Conservation (phyloP, 2,329 filamentous ascomycete species). For the Sporothrix brunneoviolacea region DNA sequence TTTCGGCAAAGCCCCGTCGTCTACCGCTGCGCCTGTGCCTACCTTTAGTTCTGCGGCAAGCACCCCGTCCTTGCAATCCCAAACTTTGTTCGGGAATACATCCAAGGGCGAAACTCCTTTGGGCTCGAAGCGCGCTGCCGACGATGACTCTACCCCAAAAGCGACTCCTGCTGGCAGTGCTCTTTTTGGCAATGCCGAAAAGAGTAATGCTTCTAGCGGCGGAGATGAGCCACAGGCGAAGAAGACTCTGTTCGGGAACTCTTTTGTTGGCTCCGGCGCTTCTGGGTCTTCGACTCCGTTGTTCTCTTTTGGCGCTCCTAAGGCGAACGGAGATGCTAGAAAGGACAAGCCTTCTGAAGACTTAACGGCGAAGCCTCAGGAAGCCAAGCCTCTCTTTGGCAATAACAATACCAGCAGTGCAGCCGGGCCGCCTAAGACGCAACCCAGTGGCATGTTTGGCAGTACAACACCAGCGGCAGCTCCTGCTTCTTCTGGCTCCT, state of each 20-base stretch:
- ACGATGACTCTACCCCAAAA: slow-evolving; percentile 4
- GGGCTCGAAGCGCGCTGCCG: slow-evolving; percentile 8
- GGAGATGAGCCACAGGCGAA: slow-evolving; percentile 18
- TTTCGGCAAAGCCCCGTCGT: background rate
- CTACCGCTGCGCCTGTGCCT: background rate
- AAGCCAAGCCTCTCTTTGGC: slow-evolving; percentile 29
- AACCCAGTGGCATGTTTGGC: slow-evolving; percentile 9
- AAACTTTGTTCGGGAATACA: slow-evolving; percentile 35
- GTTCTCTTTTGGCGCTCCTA: slow-evolving; percentile 14
- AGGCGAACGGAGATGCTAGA: slow-evolving; percentile 11
- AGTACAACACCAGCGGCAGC: background rate
- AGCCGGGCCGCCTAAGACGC: slow-evolving; percentile 3
- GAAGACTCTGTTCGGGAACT: slow-evolving; percentile 23
- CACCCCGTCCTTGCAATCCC: slow-evolving; percentile 22
- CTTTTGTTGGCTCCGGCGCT: background rate
- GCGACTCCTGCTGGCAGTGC: background rate
- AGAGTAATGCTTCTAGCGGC: slow-evolving; percentile 18
- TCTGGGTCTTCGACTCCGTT: slow-evolving; percentile 5
- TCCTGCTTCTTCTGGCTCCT: background rate
- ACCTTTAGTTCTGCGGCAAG: slow-evolving; percentile 4
- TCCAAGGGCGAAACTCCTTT: slow-evolving; percentile 19
- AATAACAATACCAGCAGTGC: slow-evolving; percentile 9
- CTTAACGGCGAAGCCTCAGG: background rate
- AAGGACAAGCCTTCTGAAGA: background rate
- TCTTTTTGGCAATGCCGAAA: slow-evolving; percentile 16